These are phyloP conservation scores for Erysimum cheiranthoides DNA, from an alignment of 345 rosid genomes.

Conservation along the genomic window DNA sequence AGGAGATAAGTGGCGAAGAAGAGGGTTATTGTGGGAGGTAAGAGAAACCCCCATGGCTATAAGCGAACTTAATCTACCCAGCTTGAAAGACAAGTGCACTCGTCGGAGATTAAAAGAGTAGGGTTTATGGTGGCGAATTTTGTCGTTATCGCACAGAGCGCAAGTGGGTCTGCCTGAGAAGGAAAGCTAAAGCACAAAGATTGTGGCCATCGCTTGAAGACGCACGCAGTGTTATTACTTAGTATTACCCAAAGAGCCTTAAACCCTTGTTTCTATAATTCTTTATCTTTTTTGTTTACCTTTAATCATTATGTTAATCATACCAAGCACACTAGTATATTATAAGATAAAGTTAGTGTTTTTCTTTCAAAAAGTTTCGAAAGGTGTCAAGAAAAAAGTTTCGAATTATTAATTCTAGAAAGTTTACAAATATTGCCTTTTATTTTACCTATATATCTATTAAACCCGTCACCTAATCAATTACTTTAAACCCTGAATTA, in stretches of 20 bases:
- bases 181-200: constrained; percentile 12
- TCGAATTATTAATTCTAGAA: too few relatives aligned
- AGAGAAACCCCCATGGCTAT: constrained; percentile 71
- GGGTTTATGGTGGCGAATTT: constrained; percentile 45
- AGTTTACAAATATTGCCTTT: too few relatives aligned
- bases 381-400: too few relatives aligned
- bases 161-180: constrained; percentile 44
- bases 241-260: too few relatives aligned
- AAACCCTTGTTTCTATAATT: constrained; percentile 37
- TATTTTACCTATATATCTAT: too few relatives aligned
- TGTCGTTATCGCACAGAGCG: constrained; percentile 28
- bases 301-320: neutral
- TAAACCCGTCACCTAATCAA: too few relatives aligned
- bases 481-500: too few relatives aligned
- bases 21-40: constrained; percentile 54
- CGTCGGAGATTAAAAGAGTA: constrained; percentile 13
- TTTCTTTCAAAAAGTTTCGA: too few relatives aligned
- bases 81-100: constrained; percentile 45
- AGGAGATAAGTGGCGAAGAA: constrained; percentile 54
- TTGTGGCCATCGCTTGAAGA: constrained; percentile 44
- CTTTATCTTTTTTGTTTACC: neutral
- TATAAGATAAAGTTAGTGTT: too few relatives aligned
- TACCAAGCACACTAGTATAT: too few relatives aligned
- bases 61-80: constrained; percentile 56
- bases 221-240: too few relatives aligned